These are phyloP conservation scores for Actinidia chinensis DNA, from an alignment of 179 eudicot genomes.

Conservation along the genomic window DNA sequence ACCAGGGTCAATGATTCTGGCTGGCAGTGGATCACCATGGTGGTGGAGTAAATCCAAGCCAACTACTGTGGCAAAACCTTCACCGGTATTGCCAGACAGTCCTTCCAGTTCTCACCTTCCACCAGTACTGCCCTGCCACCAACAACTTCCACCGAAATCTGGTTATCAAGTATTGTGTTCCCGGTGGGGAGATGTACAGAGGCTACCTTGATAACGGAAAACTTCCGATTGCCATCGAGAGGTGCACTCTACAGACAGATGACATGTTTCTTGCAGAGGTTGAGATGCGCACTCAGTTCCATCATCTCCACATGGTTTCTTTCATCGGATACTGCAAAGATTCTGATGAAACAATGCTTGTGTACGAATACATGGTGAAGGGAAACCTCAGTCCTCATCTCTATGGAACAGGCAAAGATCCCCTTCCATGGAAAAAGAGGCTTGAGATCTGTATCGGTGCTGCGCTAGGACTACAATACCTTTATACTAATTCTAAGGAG, in stretches of 20 bases:
- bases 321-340: conserved; percentile 19
- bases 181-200: neutral
- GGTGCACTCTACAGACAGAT: neutral
- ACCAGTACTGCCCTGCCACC: neutral
- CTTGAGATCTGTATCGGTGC: conserved; percentile 56
- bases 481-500: conserved; percentile 32
- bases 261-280: neutral
- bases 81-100: too few species aligned
- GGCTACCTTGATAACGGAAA: conserved; percentile 11
- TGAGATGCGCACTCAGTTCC: conserved; percentile 11
- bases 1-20: neutral
- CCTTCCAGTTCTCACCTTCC: too few species aligned
- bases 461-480: conserved; percentile 49
- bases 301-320: conserved; percentile 7
- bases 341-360: conserved; percentile 10
- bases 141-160: conserved; percentile 9
- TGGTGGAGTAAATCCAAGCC: neutral
- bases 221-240: conserved; percentile 13
- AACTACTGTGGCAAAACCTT: neutral
- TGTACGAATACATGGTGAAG: conserved; percentile 21
- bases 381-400: conserved; percentile 27
- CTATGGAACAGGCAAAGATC: neutral
- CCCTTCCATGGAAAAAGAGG: conserved; percentile 49
- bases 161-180: neutral
- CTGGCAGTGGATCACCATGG: conserved; percentile 5